A percentile compares a stretch with the other conserved stretches of the same genome.
These are phyloP conservation scores for Alternaria metachromatica DNA, from an alignment of 2,329 filamentous ascomycete genomes.

Conservation along the genomic window DNA sequence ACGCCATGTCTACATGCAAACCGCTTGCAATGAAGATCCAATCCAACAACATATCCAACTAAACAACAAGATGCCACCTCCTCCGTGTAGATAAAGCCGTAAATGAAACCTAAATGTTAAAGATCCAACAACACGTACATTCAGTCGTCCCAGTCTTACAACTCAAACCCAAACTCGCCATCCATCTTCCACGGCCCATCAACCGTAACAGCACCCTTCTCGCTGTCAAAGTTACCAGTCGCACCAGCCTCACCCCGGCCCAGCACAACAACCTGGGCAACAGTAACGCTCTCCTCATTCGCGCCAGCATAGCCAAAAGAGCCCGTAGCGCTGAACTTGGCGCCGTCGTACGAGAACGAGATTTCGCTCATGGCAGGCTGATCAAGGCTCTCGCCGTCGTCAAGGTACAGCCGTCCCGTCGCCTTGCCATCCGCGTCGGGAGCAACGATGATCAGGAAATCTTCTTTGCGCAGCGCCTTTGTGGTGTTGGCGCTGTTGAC, in stretches of 20 bases:
- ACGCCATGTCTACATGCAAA: neutral
- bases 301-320: constrained; percentile 58
- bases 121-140: neutral
- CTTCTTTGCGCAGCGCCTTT: constrained; percentile 66
- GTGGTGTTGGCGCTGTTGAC: constrained; percentile 64
- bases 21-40: neutral
- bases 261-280: constrained; percentile 36
- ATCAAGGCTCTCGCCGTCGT: constrained; percentile 74
- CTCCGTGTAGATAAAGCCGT: neutral
- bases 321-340: constrained; percentile 60
- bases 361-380: constrained; percentile 66
- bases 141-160: constrained; percentile 9
- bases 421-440: constrained; percentile 68
- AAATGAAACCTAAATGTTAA: neutral
- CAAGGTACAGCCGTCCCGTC: constrained; percentile 72
- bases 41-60: neutral
- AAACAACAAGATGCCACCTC: neutral
- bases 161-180: constrained; percentile 26
- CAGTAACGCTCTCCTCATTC: constrained; percentile 33
- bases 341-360: constrained; percentile 64
- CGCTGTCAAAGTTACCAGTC: constrained; percentile 22
- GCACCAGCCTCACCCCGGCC: constrained; percentile 28
- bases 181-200: constrained; percentile 40
- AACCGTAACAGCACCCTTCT: constrained; percentile 23
- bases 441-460: constrained; percentile 76